These are phyloP conservation scores for Lasiodiplodia sp. DNA, from an alignment of 2,329 filamentous ascomycete genomes.

Conservation along the genomic window DNA sequence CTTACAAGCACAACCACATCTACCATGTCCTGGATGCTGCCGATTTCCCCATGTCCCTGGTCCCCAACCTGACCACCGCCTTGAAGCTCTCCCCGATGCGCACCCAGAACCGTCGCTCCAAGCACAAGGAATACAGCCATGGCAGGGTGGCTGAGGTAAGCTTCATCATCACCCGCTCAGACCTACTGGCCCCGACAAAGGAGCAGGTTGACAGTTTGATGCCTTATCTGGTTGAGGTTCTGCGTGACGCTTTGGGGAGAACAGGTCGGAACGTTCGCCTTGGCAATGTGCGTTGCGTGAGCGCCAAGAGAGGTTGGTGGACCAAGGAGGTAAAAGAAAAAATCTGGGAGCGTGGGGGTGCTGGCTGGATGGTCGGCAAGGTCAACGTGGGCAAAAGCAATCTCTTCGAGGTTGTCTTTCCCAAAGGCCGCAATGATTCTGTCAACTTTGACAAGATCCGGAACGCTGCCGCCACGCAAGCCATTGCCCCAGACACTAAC, in stretches of 20 bases:
- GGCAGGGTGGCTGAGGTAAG: constrained; percentile 79
- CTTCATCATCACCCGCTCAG: constrained; percentile 89
- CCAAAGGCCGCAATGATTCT: constrained; percentile 64
- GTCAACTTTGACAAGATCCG: constrained; percentile 45
- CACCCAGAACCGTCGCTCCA: constrained; percentile 80
- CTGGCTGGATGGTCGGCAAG: constrained; percentile 96
- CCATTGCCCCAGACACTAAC: constrained; percentile 29
- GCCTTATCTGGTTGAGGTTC: constrained; percentile 79
- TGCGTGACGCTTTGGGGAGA: constrained; percentile 77
- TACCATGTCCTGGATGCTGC: constrained; percentile 96
- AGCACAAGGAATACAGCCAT: constrained; percentile 68
- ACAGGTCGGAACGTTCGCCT: constrained; percentile 75
- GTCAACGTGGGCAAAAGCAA: constrained; percentile 97
- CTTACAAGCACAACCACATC: constrained; percentile 89
- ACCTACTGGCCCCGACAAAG: constrained; percentile 84
- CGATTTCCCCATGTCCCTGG: constrained; percentile 93
- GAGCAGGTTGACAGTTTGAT: constrained; percentile 84
- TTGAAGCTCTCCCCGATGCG: constrained; percentile 77
- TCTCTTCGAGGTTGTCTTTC: constrained; percentile 86
- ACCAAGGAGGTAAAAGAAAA: constrained; percentile 84
- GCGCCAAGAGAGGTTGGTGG: constrained; percentile 89
- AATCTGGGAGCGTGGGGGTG: constrained; percentile 83
- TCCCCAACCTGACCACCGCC: constrained; percentile 76
- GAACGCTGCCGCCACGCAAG: constrained; percentile 35
- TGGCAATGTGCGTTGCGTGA: constrained; percentile 87